Percentiles rank a stretch among this genome's conserved stretches.
Conservation (phyloP, 768 basidiomycete genomes). For the Russula abietina region DNA sequence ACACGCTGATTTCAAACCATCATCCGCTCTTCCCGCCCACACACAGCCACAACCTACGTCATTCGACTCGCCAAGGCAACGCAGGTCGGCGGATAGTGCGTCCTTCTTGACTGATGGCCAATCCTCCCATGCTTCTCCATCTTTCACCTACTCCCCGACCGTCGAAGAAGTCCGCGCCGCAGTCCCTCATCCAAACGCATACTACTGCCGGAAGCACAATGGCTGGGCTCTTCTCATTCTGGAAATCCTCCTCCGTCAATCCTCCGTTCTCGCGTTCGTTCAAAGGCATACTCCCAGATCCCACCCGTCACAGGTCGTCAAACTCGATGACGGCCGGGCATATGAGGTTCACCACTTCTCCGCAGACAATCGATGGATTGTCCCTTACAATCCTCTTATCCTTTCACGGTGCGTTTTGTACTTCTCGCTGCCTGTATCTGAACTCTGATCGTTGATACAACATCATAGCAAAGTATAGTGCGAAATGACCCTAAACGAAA, state of each 20-base stretch:
- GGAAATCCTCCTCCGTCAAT: conserved; percentile 56
- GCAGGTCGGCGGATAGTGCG: conserved; percentile 5
- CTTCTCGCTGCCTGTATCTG: too few relatives aligned
- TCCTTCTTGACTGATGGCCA: conserved; percentile 21
- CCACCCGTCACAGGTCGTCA: conserved; percentile 41
- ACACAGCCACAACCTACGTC: conserved; percentile 24
- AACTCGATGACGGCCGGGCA: too few relatives aligned
- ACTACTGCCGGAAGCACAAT: conserved; percentile 77
- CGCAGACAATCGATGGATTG: too few relatives aligned
- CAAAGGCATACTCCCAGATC: conserved; percentile 48
- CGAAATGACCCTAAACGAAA: background rate
- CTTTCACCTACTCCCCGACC: conserved; percentile 39
- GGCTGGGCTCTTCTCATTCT: conserved; percentile 72
- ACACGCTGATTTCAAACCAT: conserved; percentile 39
- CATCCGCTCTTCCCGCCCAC: conserved; percentile 26
- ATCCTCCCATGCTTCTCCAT: conserved; percentile 23
- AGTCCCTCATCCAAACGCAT: conserved; percentile 75
- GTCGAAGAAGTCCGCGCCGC: conserved; percentile 60
- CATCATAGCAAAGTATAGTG: too few relatives aligned
- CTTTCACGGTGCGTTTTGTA: too few relatives aligned
- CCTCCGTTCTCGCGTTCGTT: conserved; percentile 60
- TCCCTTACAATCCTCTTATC: too few relatives aligned
- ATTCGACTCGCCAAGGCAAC: conserved; percentile 12
- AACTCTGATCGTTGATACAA: too few relatives aligned
- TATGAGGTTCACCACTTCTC: too few relatives aligned